Conservation (phyloP, 2,329 filamentous ascomycete genomes). For the Rhynchosporium agropyri region DNA sequence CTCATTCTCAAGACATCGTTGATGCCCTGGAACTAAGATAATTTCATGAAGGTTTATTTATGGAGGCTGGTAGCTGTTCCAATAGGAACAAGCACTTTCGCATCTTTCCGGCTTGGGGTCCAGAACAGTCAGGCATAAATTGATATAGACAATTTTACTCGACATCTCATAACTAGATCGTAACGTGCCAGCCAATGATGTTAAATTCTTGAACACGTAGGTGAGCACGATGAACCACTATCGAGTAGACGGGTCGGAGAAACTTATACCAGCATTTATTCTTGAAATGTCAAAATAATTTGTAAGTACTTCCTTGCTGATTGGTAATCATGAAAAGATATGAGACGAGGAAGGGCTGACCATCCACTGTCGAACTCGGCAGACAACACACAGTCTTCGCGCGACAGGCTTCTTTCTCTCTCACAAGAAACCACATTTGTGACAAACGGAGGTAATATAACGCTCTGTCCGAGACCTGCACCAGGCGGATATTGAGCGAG, state of each 20-base stretch:
- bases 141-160: slow-evolving; percentile 7
- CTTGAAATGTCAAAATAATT: slow-evolving; percentile 2
- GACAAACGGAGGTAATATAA: neutral
- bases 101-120: slow-evolving; percentile 9
- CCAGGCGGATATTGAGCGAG: slow-evolving; percentile 11
- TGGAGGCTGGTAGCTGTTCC: neutral
- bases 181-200: slow-evolving; percentile 9
- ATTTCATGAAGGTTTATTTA: neutral
- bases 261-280: neutral
- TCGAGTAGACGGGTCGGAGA: slow-evolving; percentile 21
- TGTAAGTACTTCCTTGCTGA: slow-evolving; percentile 15
- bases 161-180: slow-evolving; percentile 3
- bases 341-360: neutral
- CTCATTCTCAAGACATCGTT: too few relatives aligned
- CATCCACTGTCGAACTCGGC: slow-evolving; percentile 14
- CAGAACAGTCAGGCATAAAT: slow-evolving; percentile 14
- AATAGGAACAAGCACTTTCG: slow-evolving; percentile 20
- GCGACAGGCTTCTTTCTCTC: neutral
- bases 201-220: slow-evolving; percentile 12
- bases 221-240: slow-evolving; percentile 25
- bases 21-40: neutral
- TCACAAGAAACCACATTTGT: neutral
- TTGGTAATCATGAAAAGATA: slow-evolving; percentile 25
- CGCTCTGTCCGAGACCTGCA: neutral
- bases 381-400: slow-evolving; percentile 10